These are phyloP conservation scores for Penicillium diatomitis DNA, from an alignment of 495 filamentous ascomycete genomes.

Conservation along the genomic window DNA sequence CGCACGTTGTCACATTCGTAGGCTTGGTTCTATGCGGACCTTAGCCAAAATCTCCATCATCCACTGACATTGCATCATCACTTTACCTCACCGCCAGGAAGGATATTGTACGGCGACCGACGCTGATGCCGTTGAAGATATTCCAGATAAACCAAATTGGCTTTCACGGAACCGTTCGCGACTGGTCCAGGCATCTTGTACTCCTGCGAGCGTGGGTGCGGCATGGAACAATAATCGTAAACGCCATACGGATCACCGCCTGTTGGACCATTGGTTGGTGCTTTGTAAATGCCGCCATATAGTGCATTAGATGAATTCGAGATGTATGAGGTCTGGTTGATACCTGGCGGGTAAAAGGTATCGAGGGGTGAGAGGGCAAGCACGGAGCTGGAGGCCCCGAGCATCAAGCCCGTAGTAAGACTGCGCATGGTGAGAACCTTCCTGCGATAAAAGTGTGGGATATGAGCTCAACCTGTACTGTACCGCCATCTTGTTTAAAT, in stretches of 20 bases:
- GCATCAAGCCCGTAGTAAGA: background rate
- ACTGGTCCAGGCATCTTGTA: constrained; percentile 25
- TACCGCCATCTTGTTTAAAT: background rate
- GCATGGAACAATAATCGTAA: constrained; percentile 39
- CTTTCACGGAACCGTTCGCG: constrained; percentile 18
- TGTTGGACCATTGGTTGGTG: constrained; percentile 20
- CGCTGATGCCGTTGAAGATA: constrained; percentile 38
- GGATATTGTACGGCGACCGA: constrained; percentile 33
- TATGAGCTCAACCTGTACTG: background rate
- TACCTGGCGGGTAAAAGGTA: constrained; percentile 30
- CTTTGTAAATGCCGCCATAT: constrained; percentile 33
- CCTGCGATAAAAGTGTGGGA: background rate
- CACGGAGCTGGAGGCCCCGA: constrained; percentile 5
- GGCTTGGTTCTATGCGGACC: constrained; percentile 25
- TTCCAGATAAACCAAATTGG: constrained; percentile 29
- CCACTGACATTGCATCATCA: background rate
- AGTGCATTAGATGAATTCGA: constrained; percentile 29
- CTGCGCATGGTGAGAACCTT: constrained; percentile 9
- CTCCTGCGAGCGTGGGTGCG: constrained; percentile 30
- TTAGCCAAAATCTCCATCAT: background rate
- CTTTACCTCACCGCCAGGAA: constrained; percentile 32
- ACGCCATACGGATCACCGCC: constrained; percentile 14
- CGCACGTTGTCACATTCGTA: constrained; percentile 34
- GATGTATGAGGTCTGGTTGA: constrained; percentile 32
- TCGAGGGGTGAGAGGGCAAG: constrained; percentile 14